Conservation (phyloP, 441 rosid species). For the Populus hybrid region DNA sequence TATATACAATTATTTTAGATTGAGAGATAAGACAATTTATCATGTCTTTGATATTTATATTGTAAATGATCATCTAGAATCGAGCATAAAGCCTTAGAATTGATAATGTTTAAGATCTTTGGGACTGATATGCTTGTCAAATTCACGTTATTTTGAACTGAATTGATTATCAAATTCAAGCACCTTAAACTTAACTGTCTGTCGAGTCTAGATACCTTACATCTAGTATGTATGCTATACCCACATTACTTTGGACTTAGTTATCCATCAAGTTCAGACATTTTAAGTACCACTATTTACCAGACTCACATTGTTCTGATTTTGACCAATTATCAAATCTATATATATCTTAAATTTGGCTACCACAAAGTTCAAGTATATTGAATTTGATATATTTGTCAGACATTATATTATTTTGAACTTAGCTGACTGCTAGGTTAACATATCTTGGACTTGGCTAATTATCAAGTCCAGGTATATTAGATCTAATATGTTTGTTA, state of each 20-base stretch:
- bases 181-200: fast-evolving
- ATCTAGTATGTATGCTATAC: fast-evolving
- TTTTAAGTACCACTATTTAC: fast-evolving
- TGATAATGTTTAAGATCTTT: no score
- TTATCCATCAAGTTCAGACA: fast-evolving
- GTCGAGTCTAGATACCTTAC: fast-evolving
- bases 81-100: no score
- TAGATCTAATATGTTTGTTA: no score
- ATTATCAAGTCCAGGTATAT: fast-evolving
- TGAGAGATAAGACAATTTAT: fast-evolving
- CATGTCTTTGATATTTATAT: no score
- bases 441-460: fast-evolving
- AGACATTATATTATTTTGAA: fast-evolving
- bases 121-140: fast-evolving
- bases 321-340: fast-evolving
- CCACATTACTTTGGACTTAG: fast-evolving
- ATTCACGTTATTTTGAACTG: fast-evolving
- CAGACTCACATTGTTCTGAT: fast-evolving
- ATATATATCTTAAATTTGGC: fast-evolving
- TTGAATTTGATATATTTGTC: no score
- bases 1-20: no score
- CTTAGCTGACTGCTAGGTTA: fast-evolving
- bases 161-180: fast-evolving
- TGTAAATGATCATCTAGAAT: no score
- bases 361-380: no score